These are phyloP conservation scores for Acanthochlamys bracteata DNA, from an alignment of 106 monocot species.

Conservation along the genomic window DNA sequence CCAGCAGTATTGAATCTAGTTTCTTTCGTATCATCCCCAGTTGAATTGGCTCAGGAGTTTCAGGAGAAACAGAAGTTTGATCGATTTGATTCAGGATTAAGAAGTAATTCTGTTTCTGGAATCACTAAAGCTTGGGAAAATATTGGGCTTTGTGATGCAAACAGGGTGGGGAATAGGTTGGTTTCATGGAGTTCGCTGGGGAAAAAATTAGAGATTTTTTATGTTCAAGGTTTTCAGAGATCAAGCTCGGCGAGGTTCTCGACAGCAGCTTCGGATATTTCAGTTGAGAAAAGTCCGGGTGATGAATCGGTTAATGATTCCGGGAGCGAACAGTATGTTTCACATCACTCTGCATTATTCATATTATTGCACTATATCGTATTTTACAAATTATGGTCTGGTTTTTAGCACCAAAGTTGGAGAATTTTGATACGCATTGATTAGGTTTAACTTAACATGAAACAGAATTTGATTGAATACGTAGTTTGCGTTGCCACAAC, in stretches of 20 bases:
- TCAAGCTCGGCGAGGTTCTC: constrained; percentile 25
- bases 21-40: too few relatives aligned
- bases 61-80: too few relatives aligned
- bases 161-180: constrained; percentile 14
- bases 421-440: too few relatives aligned
- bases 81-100: too few relatives aligned
- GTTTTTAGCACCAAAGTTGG: too few relatives aligned
- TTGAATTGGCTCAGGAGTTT: too few relatives aligned
- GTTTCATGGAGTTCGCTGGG: constrained; percentile 1
- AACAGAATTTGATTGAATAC: too few relatives aligned
- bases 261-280: constrained; percentile 47
- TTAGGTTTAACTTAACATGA: too few relatives aligned
- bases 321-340: constrained; percentile 47
- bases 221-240: constrained; percentile 20
- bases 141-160: constrained; percentile 27
- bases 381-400: not conserved
- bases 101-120: constrained; percentile 1
- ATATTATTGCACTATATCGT: not conserved
- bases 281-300: constrained; percentile 30
- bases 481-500: too few relatives aligned
- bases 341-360: not conserved
- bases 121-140: constrained; percentile 28
- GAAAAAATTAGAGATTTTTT: not conserved
- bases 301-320: constrained; percentile 44
- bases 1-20: too few relatives aligned